phyloP scores from a whole-genome alignment of 2,329 filamentous ascomycete genomes.

The Boeremia lycopersici region DNA sequence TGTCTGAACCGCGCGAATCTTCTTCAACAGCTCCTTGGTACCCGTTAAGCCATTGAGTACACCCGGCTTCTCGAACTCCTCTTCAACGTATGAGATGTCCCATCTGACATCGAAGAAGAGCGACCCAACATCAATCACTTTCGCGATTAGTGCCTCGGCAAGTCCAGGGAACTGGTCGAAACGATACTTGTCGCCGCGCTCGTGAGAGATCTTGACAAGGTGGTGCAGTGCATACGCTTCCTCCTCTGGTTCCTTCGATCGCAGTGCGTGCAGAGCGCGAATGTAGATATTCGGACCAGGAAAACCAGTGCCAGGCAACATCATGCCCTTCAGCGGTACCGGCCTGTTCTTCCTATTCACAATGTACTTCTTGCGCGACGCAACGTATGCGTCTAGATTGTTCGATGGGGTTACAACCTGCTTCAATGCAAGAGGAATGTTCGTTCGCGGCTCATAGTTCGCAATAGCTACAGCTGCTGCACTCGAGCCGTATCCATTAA shows the following conservation, averaged over 20 bases:
- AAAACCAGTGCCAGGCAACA: constrained; percentile 68
- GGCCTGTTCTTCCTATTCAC: constrained; percentile 51
- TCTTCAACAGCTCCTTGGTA: constrained; percentile 73
- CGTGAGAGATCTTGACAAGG: constrained; percentile 91
- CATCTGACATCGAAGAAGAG: constrained; percentile 84
- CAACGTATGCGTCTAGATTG: constrained; percentile 71
- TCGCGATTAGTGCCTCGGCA: constrained; percentile 85
- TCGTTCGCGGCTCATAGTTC: constrained; percentile 70
- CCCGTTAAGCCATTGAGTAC: constrained; percentile 69
- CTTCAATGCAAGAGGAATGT: constrained; percentile 69
- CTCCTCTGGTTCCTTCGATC: constrained; percentile 78
- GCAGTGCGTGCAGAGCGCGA: constrained; percentile 81
- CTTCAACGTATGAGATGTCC: constrained; percentile 72
- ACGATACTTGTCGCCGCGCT: constrained; percentile 92
- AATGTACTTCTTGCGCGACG: constrained; percentile 59
- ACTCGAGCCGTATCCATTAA: constrained; percentile 48
- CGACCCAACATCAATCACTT: constrained; percentile 76
- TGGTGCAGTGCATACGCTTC: constrained; percentile 94
- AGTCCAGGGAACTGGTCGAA: constrained; percentile 91
- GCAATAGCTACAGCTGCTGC: constrained; percentile 64
- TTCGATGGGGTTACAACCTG: constrained; percentile 77
- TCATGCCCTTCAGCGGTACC: constrained; percentile 57
- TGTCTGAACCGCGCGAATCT: constrained; percentile 66
- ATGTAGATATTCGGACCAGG: constrained; percentile 90
- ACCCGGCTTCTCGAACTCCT: constrained; percentile 54